phyloP scores from a whole-genome alignment of 129 eudicot genomes.

The Oenanthe sinensis region DNA sequence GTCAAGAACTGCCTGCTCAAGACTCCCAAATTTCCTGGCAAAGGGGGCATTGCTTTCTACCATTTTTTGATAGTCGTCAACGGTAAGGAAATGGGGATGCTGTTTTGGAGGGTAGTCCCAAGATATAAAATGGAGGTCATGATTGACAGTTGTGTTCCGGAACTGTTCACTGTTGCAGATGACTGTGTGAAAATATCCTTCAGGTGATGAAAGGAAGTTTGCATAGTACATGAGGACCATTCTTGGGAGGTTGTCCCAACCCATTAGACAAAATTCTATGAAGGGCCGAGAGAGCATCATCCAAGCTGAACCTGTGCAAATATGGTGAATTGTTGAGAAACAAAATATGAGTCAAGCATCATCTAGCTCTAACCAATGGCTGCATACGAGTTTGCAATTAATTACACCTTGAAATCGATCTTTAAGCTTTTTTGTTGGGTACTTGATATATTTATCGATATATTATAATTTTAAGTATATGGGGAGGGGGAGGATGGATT shows the following conservation, averaged over 20 bases:
- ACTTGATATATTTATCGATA: too few species aligned
- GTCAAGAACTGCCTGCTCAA: conserved; percentile 41
- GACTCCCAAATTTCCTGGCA: conserved; percentile 65
- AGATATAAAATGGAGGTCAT: conserved; percentile 74
- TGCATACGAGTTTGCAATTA: too few species aligned
- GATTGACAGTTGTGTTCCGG: conserved; percentile 64
- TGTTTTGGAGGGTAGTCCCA: conserved; percentile 86
- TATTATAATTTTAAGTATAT: too few species aligned
- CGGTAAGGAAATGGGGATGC: conserved; percentile 63
- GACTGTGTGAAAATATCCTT: conserved; percentile 81
- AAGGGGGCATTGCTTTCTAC: conserved; percentile 69
- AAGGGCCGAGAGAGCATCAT: conserved; percentile 83
- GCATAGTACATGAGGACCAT: conserved; percentile 69
- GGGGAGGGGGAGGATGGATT: too few species aligned
- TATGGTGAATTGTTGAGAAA: too few species aligned
- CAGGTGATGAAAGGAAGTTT: conserved; percentile 74
- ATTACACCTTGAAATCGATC: too few species aligned
- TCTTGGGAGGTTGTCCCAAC: conserved; percentile 85
- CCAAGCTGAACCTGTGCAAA: conserved; percentile 70
- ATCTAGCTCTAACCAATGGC: too few species aligned
- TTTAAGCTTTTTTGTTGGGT: too few species aligned
- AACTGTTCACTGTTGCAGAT: conserved; percentile 71
- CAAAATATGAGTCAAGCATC: too few species aligned
- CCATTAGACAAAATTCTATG: conserved; percentile 64
- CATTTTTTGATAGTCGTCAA: conserved; percentile 48